These are phyloP conservation scores for Ceratobasidium sp. DNA, from an alignment of 1,284 basidiomycete species.

Conservation along the genomic window DNA sequence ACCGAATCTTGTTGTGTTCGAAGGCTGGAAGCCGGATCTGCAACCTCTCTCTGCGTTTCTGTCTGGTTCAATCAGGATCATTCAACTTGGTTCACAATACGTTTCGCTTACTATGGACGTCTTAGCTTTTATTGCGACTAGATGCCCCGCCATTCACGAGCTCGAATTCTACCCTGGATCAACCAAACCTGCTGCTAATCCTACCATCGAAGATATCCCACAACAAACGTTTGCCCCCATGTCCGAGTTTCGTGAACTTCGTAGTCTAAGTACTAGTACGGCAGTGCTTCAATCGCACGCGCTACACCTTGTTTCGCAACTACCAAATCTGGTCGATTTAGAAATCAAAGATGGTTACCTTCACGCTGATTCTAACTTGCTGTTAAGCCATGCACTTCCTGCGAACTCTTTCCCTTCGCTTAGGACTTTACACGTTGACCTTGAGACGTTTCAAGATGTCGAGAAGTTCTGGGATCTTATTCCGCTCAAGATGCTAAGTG, in stretches of 20 bases:
- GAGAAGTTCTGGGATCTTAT: constrained; percentile 8
- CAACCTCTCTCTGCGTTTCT: background rate
- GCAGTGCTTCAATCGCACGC: background rate
- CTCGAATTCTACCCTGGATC: background rate
- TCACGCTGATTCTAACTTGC: background rate
- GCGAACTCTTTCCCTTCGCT: background rate
- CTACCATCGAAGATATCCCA: background rate
- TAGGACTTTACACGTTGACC: background rate
- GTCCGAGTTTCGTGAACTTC: background rate
- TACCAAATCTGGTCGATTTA: background rate
- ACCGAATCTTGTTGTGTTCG: background rate
- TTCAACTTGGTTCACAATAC: background rate
- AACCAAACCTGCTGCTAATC: background rate
- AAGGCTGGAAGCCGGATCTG: background rate
- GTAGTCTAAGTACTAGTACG: background rate
- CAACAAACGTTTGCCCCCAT: background rate
- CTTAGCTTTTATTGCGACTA: background rate
- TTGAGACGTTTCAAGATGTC: background rate
- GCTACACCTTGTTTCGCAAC: background rate
- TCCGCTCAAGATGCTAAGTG: background rate
- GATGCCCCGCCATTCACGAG: background rate
- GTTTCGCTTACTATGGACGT: background rate
- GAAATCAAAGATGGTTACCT: background rate
- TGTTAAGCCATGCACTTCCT: background rate
- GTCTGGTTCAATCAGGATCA: background rate